Conservation (phyloP, 306 rosid genomes). For the Abrus pulchellus region DNA sequence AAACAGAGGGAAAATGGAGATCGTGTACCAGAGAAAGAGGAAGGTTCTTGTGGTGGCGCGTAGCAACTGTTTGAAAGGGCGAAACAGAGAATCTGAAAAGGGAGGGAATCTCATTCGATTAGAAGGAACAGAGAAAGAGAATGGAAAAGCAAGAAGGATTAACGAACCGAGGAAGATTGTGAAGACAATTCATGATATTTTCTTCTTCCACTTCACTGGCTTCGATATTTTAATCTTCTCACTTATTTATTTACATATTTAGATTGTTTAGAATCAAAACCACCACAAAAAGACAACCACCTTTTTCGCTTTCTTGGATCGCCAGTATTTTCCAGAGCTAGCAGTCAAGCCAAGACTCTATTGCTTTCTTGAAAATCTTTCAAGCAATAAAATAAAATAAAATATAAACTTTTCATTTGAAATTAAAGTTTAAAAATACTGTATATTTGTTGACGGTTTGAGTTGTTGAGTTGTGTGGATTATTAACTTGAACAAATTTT, state of each 20-base stretch:
- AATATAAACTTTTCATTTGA: too few species aligned
- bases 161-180: constrained; percentile 66
- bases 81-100: constrained; percentile 65
- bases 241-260: neutral
- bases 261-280: too few species aligned
- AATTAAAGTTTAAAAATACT: too few species aligned
- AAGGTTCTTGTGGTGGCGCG: constrained; percentile 52
- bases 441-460: too few species aligned
- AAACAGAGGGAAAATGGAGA: neutral
- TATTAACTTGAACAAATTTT: too few species aligned
- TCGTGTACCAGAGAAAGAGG: constrained; percentile 54
- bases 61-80: constrained; percentile 56
- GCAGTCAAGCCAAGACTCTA: too few species aligned
- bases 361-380: too few species aligned
- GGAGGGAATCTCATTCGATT: constrained; percentile 7
- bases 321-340: too few species aligned
- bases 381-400: too few species aligned
- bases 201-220: neutral
- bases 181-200: constrained; percentile 73
- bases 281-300: too few species aligned
- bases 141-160: neutral
- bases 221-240: constrained; percentile 7
- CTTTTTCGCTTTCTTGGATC: too few species aligned
- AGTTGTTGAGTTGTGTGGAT: too few species aligned
- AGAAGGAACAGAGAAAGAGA: neutral